phyloP scores from a whole-genome alignment of 805 yeast genomes.

The Hanseniaspora meyeri region DNA sequence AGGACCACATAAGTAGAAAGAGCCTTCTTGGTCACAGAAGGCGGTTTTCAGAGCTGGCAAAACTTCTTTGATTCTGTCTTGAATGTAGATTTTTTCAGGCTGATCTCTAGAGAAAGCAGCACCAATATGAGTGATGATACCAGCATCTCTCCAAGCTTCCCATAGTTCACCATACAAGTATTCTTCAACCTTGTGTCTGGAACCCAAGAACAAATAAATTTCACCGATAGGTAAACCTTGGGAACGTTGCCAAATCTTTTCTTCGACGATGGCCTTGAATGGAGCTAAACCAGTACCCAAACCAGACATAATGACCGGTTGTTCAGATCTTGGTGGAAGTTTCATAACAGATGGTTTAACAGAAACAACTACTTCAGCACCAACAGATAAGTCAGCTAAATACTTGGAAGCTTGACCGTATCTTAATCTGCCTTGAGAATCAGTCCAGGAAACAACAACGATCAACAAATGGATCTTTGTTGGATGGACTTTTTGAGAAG shows the following conservation, averaged over 20 bases:
- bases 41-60: conserved; percentile 65
- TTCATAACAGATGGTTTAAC: conserved; percentile 97
- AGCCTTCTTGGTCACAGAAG: conserved; percentile 64
- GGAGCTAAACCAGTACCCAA: conserved; percentile 97
- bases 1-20: conserved; percentile 95
- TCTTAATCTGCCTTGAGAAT: conserved; percentile 70
- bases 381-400: conserved; percentile 64
- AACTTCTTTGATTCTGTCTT: conserved; percentile 77
- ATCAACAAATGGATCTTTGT: conserved; percentile 81
- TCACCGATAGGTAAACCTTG: conserved; percentile 87
- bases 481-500: conserved; percentile 85
- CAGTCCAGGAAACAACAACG: conserved; percentile 94
- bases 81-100: conserved; percentile 85
- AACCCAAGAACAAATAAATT: conserved; percentile 75
- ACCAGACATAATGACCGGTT: conserved; percentile 93
- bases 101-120: conserved; percentile 98
- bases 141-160: conserved; percentile 92
- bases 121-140: conserved; percentile 84
- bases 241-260: conserved; percentile 81
- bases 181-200: conserved; percentile 91
- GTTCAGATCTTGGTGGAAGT: conserved; percentile 72
- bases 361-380: conserved; percentile 79
- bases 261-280: conserved; percentile 93
- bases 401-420: conserved; percentile 91
- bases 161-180: conserved; percentile 91